Evolutionary conservation across 257 asterid species (phyloP).

Genomic region (Phtheirospermum japonicum): DNA sequence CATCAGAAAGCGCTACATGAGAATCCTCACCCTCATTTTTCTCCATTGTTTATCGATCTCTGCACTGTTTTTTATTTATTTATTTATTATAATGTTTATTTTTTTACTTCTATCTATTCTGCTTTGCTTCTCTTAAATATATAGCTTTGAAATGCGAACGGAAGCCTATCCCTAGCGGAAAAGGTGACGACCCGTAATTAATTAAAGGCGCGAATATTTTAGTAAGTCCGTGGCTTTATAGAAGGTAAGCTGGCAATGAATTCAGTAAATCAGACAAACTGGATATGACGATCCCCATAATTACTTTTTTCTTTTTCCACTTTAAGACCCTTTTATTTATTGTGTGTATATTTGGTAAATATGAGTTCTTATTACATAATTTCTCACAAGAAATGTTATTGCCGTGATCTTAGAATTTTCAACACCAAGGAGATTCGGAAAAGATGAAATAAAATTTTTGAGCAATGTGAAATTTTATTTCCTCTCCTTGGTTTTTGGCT

Average conservation of each 20-base stretch:
- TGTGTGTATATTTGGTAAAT: constrained; percentile 13
- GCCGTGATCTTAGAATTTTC: constrained; percentile 2
- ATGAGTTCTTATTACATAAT: not conserved
- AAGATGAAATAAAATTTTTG: no score
- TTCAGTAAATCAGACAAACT: no score
- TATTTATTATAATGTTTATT: no score
- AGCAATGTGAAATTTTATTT: not conserved
- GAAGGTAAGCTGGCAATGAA: constrained; percentile 24
- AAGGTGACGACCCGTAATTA: constrained; percentile 11
- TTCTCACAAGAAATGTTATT: not conserved
- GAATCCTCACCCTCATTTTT: constrained; percentile 10
- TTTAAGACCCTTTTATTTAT: not conserved
- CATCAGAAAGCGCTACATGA: constrained; percentile 25
- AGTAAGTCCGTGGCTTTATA: constrained; percentile 17
- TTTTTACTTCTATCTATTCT: not conserved
- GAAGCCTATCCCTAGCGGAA: constrained; percentile 17
- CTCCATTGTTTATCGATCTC: constrained; percentile 14
- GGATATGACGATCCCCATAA: constrained; percentile 21
- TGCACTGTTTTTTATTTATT: no score
- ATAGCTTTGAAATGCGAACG: constrained; percentile 15
- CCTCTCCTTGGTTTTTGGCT: not conserved
- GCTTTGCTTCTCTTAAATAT: not conserved
- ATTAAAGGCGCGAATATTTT: no score
- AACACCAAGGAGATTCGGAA: no score
- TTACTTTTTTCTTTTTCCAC: constrained; percentile 11